Conservation (phyloP, 257 asterid genomes). For the Solanum habrochaites region DNA sequence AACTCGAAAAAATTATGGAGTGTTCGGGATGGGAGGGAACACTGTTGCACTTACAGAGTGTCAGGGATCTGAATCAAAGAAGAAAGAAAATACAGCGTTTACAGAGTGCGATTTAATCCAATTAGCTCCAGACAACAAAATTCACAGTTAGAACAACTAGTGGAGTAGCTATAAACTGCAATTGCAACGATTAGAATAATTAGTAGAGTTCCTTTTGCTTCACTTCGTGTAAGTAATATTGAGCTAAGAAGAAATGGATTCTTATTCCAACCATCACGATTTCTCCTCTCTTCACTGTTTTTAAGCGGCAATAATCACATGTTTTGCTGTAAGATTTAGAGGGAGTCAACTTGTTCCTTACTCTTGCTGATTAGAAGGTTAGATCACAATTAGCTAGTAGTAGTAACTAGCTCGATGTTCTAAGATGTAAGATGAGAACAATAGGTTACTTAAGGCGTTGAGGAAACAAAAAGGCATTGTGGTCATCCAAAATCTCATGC, state of each 20-base stretch:
- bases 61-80: conserved; percentile 63
- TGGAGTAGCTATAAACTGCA: background rate
- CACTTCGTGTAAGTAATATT: background rate
- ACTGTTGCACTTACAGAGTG: conserved; percentile 37
- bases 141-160: background rate
- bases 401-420: background rate
- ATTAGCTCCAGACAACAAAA: conserved; percentile 34
- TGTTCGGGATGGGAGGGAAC: background rate
- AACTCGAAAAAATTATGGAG: background rate
- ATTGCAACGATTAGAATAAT: background rate
- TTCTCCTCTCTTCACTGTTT: background rate
- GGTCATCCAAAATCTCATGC: background rate
- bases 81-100: conserved; percentile 78
- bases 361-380: background rate
- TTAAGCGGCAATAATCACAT: background rate
- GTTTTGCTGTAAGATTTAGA: background rate
- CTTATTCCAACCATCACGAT: background rate
- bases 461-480: background rate
- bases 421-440: background rate
- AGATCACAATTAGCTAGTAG: background rate
- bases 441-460: background rate
- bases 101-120: conserved; percentile 76
- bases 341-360: background rate
- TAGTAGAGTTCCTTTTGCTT: background rate
- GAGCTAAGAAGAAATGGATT: background rate